Evolutionary conservation across 257 asterid species (phyloP).

Genomic region (Galeopsis tetrahit): DNA sequence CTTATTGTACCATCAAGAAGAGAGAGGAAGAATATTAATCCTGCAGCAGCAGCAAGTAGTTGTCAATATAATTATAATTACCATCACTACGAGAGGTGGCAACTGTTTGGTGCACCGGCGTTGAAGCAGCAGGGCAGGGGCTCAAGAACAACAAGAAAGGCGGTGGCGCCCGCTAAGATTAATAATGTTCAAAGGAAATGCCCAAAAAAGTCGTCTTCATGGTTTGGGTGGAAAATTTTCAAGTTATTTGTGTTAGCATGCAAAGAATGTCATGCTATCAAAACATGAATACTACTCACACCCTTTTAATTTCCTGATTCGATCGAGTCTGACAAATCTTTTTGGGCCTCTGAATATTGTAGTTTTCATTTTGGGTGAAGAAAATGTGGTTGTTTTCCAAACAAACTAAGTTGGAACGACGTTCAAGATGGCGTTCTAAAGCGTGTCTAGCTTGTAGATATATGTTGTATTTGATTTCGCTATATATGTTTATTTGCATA

Average conservation of each 20-base stretch:
- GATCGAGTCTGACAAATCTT: no score
- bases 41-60: neutral
- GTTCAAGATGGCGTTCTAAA: no score
- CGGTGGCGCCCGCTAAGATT: no score
- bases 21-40: neutral
- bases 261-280: conserved; percentile 79
- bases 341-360: no score
- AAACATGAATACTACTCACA: conserved; percentile 30
- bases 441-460: no score
- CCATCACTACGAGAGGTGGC: conserved; percentile 46
- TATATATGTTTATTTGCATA: no score
- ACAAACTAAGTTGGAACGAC: no score
- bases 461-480: no score
- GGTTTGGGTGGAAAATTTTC: conserved; percentile 57
- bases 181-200: conserved; percentile 21
- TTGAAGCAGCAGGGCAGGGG: conserved; percentile 50
- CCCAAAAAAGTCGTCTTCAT: conserved; percentile 27
- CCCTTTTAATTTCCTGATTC: no score
- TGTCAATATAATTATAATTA: no score
- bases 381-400: no score
- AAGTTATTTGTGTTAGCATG: conserved; percentile 62
- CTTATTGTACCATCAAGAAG: neutral
- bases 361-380: no score
- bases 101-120: conserved; percentile 55
- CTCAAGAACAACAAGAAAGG: conserved; percentile 38